Evolutionary conservation across 2,329 filamentous ascomycete genomes (phyloP), one percentile per base, ranked within the genome.

Genomic region (Albophoma yamanashiensis): DNA sequence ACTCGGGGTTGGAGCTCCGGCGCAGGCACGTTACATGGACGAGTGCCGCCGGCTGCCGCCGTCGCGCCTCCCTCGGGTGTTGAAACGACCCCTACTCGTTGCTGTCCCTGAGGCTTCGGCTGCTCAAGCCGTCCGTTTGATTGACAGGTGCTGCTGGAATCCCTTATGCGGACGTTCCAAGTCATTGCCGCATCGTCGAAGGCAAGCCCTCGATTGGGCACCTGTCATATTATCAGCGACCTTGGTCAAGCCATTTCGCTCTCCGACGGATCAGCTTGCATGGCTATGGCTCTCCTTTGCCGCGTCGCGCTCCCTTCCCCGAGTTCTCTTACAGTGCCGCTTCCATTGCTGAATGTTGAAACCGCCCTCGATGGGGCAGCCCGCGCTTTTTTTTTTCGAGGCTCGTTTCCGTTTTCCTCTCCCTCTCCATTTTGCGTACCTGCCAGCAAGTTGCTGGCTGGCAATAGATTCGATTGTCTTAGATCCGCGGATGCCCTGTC

Each of bases 401-500:
- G 8, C 27, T 53, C 17, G 6, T 40, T 38, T 58, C 25, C 6
- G 39, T 27, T 14, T 20, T 59, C 17, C 31, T 27, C 22, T 22
- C 12, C 4, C 34, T 50, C 25, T 27, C n/a, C n/a, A n/a, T 25
- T 50, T 12, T 22, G 34, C 38, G 15, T 60, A 55, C 43, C 36
- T 39, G 34, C 58, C 55, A 57, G 45, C 58, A 59, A 55, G 58
- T 56, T 56, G 55, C 56, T 27, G 34, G 36, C 58, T 31, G 27
- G 3, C 57, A 57, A 53, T 57, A 53, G 55, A 57, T 57, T 43
- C 34, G 39, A 42, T 17, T 62, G 63, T 63, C 62, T 63, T 56
- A 61, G 63, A 62, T 63, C 62, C 56, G 38, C 45, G 38, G 57
- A 14, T 20, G 50, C 31, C 31, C 20, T 53, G 50, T 36, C 50